phyloP scores from a whole-genome alignment of 305 asterid species.

The Fraxinus angustifolia region DNA sequence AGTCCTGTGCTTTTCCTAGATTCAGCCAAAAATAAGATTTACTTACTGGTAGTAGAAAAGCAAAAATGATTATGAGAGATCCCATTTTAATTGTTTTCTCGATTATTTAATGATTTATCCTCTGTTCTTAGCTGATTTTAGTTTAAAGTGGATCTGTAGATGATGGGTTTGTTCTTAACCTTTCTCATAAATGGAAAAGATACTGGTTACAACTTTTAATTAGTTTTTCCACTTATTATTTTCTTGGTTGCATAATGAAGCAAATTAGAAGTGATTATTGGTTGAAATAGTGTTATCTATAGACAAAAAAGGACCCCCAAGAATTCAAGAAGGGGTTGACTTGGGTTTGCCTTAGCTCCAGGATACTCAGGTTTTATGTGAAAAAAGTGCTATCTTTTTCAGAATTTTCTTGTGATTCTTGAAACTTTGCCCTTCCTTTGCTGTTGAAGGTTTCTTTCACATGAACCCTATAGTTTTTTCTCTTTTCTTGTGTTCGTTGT shows the following conservation, averaged over 20 bases:
- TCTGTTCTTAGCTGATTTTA: conserved; percentile 27
- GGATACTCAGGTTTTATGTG: conserved; percentile 54
- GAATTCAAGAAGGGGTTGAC: conserved; percentile 50
- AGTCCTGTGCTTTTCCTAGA: conserved; percentile 24
- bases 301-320: conserved; percentile 15
- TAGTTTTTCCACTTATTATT: conserved; percentile 2
- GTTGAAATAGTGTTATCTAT: conserved; percentile 44
- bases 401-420: conserved; percentile 69
- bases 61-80: not conserved
- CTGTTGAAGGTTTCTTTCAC: conserved; percentile 37
- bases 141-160: conserved; percentile 24
- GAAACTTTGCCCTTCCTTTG: conserved; percentile 30
- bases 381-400: conserved; percentile 40
- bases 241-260: conserved; percentile 26
- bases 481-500: conserved; percentile 34
- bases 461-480: conserved; percentile 27
- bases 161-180: conserved; percentile 6
- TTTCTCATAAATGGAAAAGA: conserved; percentile 12
- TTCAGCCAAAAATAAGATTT: not conserved
- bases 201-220: conserved; percentile 14
- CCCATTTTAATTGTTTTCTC: conserved; percentile 23
- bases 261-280: conserved; percentile 36
- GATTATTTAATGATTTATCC: conserved; percentile 13
- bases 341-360: conserved; percentile 80
- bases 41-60: not conserved